Base-by-base conservation (phyloP, 2,329 filamentous ascomycete species). In the Ambrosiella beaveri region DNA sequence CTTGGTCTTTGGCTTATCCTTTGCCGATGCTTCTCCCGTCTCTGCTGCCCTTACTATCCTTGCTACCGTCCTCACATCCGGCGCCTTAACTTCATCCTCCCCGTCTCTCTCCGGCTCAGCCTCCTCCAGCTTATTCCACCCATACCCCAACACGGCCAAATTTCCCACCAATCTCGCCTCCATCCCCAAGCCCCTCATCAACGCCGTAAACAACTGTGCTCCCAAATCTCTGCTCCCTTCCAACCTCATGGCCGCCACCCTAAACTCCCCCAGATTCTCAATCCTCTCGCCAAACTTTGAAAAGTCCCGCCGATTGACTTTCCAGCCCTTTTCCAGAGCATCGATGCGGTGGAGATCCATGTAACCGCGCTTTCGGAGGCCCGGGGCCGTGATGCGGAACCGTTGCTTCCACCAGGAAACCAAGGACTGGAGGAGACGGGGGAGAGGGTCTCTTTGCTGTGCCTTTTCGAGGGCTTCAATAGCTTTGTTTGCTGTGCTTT, bases 361-460 rank as follows among this genome's bases (percentile, higher is more conserved):
- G 67, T 97, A 97, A 0, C 93, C 93, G 66, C 80, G 77, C 71
- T 97, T 98, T n/a, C 90, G 79, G 19, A 97, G 66, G 0, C 87
- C 88, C 0, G 90, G 88, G 0, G 84, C 78, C 0, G 82, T 88
- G 49, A 93, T 75, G 1, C 74, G 78, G 68, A 95, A 98, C 39
- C 83, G 77, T 64, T 89, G 85, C 67, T 84, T 89, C 93, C 93
- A 98, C 75, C 88, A 96, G 1, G 82, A 78, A 8, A 84, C 75
- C n/a, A 98, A 71, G 2, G 81, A 75, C 64, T 85, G 85, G 65
- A 97, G 74, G 3, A 97, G 73, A 19, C 83, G 76, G 57, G 91
- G 78, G 4, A 95, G 70, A 0, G 90, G 89, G 68, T 96, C 90
- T 5, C 35, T 51, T 27, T 6, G 15, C 19, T 51, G 17, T 27